Conservation (phyloP, 164 flowering plant genomes). For the Kingdonia uniflora region DNA sequence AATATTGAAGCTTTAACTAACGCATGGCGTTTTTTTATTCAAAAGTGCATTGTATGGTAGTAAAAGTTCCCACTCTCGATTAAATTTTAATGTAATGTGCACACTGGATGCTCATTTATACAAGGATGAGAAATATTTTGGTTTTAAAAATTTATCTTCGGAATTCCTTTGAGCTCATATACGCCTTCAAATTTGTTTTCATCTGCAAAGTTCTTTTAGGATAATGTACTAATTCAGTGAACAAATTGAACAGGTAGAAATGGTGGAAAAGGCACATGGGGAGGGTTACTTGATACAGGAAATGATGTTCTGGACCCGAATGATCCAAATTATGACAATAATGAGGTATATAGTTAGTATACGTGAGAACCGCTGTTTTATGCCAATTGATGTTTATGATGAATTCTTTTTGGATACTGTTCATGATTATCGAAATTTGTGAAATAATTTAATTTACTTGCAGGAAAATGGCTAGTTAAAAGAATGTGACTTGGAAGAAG, state of each 20-base stretch:
- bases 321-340: conserved; percentile 64
- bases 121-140: too few species aligned
- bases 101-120: background rate
- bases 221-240: background rate
- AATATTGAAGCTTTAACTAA: too few species aligned
- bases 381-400: too few species aligned
- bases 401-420: background rate
- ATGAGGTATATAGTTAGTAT: conserved; percentile 36
- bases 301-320: conserved; percentile 31
- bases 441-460: conserved; percentile 9
- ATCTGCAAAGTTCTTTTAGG: background rate
- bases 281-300: conserved; percentile 53
- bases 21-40: too few species aligned
- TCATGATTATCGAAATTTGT: conserved; percentile 1
- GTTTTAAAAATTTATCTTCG: too few species aligned
- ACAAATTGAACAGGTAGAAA: conserved; percentile 36
- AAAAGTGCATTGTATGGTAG: too few species aligned
- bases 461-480: conserved; percentile 25
- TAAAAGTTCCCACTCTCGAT: too few species aligned
- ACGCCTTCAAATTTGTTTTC: background rate
- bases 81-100: background rate
- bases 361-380: background rate
- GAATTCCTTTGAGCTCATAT: background rate
- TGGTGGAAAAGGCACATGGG: conserved; percentile 78
- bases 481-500: background rate